Conservation (phyloP, 495 filamentous ascomycete genomes). For the Pseudoneurospora amorphoporcata region DNA sequence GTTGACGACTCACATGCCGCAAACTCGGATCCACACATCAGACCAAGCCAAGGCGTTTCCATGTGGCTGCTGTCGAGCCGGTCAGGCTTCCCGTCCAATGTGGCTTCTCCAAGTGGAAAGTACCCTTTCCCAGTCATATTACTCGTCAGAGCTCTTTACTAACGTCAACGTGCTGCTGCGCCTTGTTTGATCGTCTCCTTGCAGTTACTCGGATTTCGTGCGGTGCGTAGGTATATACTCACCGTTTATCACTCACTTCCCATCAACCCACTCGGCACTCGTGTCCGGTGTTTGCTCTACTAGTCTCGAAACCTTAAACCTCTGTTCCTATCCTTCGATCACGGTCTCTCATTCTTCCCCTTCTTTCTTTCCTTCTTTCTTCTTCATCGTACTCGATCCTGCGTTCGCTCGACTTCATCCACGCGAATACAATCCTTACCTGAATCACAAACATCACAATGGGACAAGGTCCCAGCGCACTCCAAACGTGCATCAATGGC, state of each 20-base stretch:
- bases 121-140: not conserved
- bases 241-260: not conserved
- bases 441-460: conserved; percentile 4
- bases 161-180: not conserved
- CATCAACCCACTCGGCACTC: not conserved
- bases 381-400: not conserved
- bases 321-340: not conserved
- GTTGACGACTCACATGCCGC: not conserved
- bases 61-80: not conserved
- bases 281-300: not conserved
- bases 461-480: conserved; percentile 18
- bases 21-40: not conserved
- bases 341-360: not conserved
- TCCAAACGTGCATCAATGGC: conserved; percentile 29
- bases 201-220: not conserved
- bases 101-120: not conserved
- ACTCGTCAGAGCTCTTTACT: not conserved
- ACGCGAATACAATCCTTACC: not conserved
- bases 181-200: not conserved
- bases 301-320: not conserved
- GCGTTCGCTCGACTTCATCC: not conserved
- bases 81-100: not conserved
- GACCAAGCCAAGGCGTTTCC: not conserved
- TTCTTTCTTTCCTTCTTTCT: not conserved
- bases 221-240: not conserved